These are phyloP conservation scores for Nicotiana sylvestris DNA, from an alignment of 257 asterid species.

Conservation along the genomic window DNA sequence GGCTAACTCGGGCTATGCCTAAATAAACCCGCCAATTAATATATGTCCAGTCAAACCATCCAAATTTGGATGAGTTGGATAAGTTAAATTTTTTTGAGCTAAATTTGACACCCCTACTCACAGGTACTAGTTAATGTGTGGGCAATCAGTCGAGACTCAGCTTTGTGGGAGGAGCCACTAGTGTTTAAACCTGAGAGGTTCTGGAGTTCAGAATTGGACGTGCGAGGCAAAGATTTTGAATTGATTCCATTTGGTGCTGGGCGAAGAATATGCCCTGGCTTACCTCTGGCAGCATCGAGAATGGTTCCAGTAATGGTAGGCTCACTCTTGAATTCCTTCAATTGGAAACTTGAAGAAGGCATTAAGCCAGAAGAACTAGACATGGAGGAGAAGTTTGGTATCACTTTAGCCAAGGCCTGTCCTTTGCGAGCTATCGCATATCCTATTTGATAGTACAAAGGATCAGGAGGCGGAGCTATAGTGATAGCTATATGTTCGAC, in stretches of 20 bases:
- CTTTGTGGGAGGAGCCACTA: constrained; percentile 21
- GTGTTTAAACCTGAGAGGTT: constrained; percentile 19
- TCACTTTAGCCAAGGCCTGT: not conserved
- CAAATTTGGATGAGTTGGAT: too few species aligned
- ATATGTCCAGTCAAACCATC: too few species aligned
- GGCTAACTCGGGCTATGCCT: too few species aligned
- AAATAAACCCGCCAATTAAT: too few species aligned
- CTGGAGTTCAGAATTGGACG: not conserved
- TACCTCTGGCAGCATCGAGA: not conserved
- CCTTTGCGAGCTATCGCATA: constrained; percentile 6
- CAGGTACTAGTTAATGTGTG: constrained; percentile 23
- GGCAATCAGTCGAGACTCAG: constrained; percentile 29
- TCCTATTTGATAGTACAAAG: not conserved
- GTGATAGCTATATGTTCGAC: too few species aligned
- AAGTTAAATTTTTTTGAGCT: too few species aligned
- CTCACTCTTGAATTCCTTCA: not conserved
- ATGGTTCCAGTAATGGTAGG: constrained; percentile 2
- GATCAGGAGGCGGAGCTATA: too few species aligned
- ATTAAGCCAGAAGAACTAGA: not conserved
- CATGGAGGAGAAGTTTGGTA: constrained; percentile 12
- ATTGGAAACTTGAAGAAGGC: constrained; percentile 3
- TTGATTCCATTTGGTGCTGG: constrained; percentile 13
- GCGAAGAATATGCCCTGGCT: not conserved
- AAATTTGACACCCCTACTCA: too few species aligned
- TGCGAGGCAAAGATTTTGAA: constrained; percentile 5